Base-by-base conservation (phyloP, 1,139 yeast genomes). In the Scheffersomyces illinoinensis region DNA sequence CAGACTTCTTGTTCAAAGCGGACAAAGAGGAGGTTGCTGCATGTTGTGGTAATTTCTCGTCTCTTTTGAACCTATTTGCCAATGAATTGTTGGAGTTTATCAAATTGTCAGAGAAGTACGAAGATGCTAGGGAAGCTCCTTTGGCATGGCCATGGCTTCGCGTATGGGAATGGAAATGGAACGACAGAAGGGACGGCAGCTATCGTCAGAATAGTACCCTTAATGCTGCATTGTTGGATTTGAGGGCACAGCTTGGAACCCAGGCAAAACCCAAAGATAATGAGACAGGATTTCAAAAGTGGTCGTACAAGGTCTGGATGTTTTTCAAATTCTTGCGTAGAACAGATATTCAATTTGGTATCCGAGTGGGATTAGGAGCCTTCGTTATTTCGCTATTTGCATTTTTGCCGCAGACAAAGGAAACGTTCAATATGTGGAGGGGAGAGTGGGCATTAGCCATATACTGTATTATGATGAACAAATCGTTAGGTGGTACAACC, bases 401-500 rank as follows among this genome's bases (percentile, higher is more conserved):
- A 4, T 91, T 87, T 68, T 68, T 85, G 50, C 87, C 88, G 1
- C 69, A 71, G 4, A 83, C 92, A 0, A 79, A 87, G 58, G 78
- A 79, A 6, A 63, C 72, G 0, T 91, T 90, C 66, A 81, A 77
- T 55, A 80, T 77, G 56, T 90, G 93, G 93, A 76, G 95, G 64
- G 88, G 90, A 18, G 97, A 91, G 71, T 91, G 97, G 97, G 89
- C 93, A 0, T 75, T 91, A 50, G 89, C 90, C 17, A 87, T 93
- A 0, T 91, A 87, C 67, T 87, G 91, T 65, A 89, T 91, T 58
- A 90, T 91, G 79, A 90, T 91, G 95, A 90, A 88, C 68, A 90
- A 90, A 68, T 88, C 93, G 0, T 77, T 90, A n/a, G 97, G 97
- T 17, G 96, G 96, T 0, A 91, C 97, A 0, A 83, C 91, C 18